A percentile compares a stretch with the other conserved stretches of the same genome.
These are phyloP conservation scores for Rubus idaeus DNA, from an alignment of 306 rosid species.

Conservation along the genomic window DNA sequence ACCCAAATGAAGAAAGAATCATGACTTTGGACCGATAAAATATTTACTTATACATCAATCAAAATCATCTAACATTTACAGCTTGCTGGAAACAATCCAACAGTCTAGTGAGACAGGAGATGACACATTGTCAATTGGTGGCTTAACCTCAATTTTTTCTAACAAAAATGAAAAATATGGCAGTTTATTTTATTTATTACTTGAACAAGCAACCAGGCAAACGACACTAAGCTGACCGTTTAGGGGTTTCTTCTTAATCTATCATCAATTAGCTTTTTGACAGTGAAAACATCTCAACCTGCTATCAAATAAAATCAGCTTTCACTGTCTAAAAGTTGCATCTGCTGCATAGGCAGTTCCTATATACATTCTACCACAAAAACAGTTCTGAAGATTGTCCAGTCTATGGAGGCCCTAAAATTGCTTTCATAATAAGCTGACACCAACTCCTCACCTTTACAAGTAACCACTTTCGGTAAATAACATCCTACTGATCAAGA, in stretches of 20 bases:
- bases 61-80: neutral
- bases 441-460: too few relatives aligned
- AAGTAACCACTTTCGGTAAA: too few relatives aligned
- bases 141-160: too few relatives aligned
- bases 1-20: slow-evolving; percentile 8
- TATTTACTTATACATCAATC: neutral
- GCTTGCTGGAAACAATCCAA: neutral
- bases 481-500: too few relatives aligned
- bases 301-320: neutral
- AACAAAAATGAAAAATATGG: neutral
- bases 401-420: neutral
- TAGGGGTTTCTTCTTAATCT: neutral
- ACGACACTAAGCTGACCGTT: neutral
- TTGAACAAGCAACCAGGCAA: neutral
- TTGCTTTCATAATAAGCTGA: too few relatives aligned
- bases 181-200: neutral
- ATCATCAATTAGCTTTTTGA: neutral
- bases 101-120: neutral
- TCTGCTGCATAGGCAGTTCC: neutral
- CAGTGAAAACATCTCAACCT: neutral
- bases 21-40: neutral
- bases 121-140: too few relatives aligned
- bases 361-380: neutral
- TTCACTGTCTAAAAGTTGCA: neutral
- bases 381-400: neutral